A percentile compares a stretch with the other conserved stretches of the same genome.
phyloP scores from a whole-genome alignment of 73 alveolate species.

The Diophrys sp. region DNA sequence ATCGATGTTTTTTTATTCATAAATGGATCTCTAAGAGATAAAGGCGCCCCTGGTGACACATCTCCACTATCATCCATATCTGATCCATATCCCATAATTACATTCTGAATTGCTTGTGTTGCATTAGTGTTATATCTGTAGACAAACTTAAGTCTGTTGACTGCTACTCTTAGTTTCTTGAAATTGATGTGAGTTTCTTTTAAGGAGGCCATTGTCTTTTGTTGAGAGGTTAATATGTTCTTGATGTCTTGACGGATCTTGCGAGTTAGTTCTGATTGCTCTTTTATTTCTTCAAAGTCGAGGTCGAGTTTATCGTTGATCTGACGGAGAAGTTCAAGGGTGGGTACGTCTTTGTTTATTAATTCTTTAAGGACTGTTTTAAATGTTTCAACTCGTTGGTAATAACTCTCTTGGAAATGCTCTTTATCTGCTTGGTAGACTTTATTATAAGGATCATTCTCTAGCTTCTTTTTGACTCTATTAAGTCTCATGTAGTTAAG shows the following conservation, averaged over 20 bases:
- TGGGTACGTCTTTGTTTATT: not conserved
- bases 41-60: no score
- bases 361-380: not conserved
- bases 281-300: not conserved
- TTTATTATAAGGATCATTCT: conserved; percentile 26
- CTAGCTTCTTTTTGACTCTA: not conserved
- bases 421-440: conserved; percentile 6
- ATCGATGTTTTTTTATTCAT: no score
- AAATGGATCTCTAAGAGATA: no score
- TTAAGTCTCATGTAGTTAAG: conserved; percentile 1
- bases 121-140: conserved; percentile 1
- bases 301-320: conserved; percentile 10
- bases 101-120: not conserved
- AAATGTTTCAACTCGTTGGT: not conserved
- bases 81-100: not conserved
- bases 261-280: not conserved
- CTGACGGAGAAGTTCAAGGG: not conserved
- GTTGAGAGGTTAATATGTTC: not conserved
- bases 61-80: not conserved
- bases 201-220: not conserved
- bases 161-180: conserved; percentile 3
- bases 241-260: not conserved
- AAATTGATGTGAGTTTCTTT: not conserved
- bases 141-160: conserved; percentile 2
- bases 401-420: not conserved